These are phyloP conservation scores for Entomophthora muscae DNA, from an alignment of 371 early-diverging fungal species.

Conservation along the genomic window DNA sequence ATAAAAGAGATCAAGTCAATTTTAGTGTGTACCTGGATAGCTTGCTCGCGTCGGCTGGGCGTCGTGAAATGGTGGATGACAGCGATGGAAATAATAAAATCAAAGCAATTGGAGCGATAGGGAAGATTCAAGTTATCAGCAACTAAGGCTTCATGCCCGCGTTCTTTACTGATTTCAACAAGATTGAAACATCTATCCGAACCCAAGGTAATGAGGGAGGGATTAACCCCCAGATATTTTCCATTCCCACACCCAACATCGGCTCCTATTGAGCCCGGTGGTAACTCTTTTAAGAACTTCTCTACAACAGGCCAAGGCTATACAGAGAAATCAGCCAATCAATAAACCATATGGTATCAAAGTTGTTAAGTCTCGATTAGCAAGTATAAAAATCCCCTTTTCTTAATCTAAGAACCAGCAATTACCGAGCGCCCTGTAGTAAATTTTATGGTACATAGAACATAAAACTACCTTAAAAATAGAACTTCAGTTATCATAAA, in stretches of 20 bases:
- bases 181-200: constrained; percentile 74
- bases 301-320: constrained; percentile 95
- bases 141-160: constrained; percentile 71
- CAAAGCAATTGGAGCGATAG: constrained; percentile 52
- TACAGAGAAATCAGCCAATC: background rate
- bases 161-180: constrained; percentile 48
- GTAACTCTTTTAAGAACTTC: constrained; percentile 39
- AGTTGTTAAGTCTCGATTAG: too few relatives aligned
- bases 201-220: constrained; percentile 51
- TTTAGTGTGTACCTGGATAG: constrained; percentile 25
- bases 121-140: constrained; percentile 67
- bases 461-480: too few relatives aligned
- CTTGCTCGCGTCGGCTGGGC: constrained; percentile 49
- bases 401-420: too few relatives aligned
- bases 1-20: background rate
- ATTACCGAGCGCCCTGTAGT: too few relatives aligned
- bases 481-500: too few relatives aligned
- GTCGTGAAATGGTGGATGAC: constrained; percentile 91
- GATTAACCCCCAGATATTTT: constrained; percentile 82
- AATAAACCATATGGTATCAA: background rate
- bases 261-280: constrained; percentile 58
- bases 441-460: too few relatives aligned
- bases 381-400: too few relatives aligned
- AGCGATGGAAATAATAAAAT: constrained; percentile 87
- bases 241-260: constrained; percentile 98